Conservation (phyloP, 2,329 filamentous ascomycete species). For the Exophiala viscosa region DNA sequence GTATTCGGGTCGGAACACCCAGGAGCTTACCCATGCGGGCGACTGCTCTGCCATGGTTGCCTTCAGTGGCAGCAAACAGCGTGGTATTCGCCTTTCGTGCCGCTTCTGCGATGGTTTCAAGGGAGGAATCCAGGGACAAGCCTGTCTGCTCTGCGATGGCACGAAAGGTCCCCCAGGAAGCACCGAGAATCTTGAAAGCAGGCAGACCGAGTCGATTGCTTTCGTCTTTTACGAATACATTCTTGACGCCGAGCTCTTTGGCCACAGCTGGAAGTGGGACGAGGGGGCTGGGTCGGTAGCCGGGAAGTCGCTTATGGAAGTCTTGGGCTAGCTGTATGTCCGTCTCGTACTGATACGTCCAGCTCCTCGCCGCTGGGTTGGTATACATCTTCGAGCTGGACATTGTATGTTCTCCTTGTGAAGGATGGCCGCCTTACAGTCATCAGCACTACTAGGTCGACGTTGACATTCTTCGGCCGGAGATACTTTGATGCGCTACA, state of each 20-base stretch:
- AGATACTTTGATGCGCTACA: neutral
- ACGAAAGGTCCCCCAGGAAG: slow-evolving; percentile 67
- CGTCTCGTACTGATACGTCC: slow-evolving; percentile 10
- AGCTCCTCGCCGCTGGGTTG: slow-evolving; percentile 14
- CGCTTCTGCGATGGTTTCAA: slow-evolving; percentile 43
- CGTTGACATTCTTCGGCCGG: neutral
- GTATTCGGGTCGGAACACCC: slow-evolving; percentile 54
- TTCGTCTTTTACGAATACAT: slow-evolving; percentile 69
- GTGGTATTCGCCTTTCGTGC: slow-evolving; percentile 35
- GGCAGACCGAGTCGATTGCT: slow-evolving; percentile 64
- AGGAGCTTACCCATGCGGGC: slow-evolving; percentile 64
- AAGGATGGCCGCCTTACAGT: neutral
- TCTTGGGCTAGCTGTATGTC: slow-evolving; percentile 13
- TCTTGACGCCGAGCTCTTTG: slow-evolving; percentile 52
- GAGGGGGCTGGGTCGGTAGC: slow-evolving; percentile 56
- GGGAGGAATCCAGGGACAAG: slow-evolving; percentile 41
- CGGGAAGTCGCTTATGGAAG: slow-evolving; percentile 59
- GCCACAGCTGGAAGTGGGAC: slow-evolving; percentile 54
- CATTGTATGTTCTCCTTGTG: neutral
- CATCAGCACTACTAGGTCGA: neutral
- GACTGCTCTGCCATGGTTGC: slow-evolving; percentile 72
- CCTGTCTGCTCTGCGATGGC: slow-evolving; percentile 48
- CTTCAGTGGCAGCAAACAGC: slow-evolving; percentile 66
- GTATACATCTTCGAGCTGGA: slow-evolving; percentile 10
- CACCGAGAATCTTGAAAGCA: slow-evolving; percentile 76